Conservation (phyloP, 2,329 filamentous ascomycete genomes). For the Dothistroma septosporum region DNA sequence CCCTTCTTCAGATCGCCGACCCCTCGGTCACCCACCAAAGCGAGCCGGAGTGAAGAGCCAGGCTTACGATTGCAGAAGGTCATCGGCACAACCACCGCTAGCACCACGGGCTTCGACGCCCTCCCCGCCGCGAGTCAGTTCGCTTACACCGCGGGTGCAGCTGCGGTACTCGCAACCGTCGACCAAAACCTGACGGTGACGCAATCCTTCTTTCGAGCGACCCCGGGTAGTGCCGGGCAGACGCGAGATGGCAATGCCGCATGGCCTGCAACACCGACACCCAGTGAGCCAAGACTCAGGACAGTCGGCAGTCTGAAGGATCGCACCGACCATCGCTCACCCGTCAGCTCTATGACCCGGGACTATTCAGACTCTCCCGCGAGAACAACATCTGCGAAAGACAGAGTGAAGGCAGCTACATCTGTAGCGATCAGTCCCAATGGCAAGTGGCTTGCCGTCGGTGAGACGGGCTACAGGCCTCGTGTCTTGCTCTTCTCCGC, state of each 20-base stretch:
- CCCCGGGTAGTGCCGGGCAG: conserved; percentile 15
- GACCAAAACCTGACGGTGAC: conserved; percentile 59
- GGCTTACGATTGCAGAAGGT: conserved; percentile 73
- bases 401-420: conserved; percentile 90
- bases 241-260: conserved; percentile 21
- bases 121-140: conserved; percentile 67
- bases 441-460: conserved; percentile 81
- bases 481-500: conserved; percentile 86
- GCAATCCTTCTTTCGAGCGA: conserved; percentile 85
- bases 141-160: conserved; percentile 87
- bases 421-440: conserved; percentile 85
- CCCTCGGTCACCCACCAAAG: conserved; percentile 59
- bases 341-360: conserved; percentile 33
- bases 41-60: conserved; percentile 41
- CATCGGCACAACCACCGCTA: conserved; percentile 82
- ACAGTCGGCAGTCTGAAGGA: conserved; percentile 35
- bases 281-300: conserved; percentile 25
- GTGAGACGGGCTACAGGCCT: conserved; percentile 90
- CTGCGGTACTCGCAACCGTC: conserved; percentile 83
- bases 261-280: conserved; percentile 26
- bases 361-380: conserved; percentile 59
- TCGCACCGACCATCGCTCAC: conserved; percentile 43
- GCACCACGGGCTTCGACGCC: conserved; percentile 80
- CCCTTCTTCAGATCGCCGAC: conserved; percentile 59
- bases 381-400: conserved; percentile 80